A percentile compares a stretch with the other conserved stretches of the same genome.
These are phyloP conservation scores for Ascochyta fabae DNA, from an alignment of 2,329 filamentous ascomycete genomes.

Conservation along the genomic window DNA sequence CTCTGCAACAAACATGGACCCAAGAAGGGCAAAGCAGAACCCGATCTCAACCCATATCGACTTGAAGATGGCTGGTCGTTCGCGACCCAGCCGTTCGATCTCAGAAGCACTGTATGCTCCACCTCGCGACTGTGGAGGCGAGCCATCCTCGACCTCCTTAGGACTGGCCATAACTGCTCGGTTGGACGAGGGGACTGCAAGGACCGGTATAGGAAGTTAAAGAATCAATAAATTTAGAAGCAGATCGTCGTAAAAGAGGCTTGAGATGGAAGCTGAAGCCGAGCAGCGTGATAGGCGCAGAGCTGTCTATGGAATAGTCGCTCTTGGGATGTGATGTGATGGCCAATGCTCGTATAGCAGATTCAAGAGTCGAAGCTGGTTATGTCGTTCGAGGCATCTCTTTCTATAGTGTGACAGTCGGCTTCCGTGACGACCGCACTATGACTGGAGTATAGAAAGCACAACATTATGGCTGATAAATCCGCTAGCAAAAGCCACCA, in stretches of 20 bases:
- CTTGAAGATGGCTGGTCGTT: slow-evolving; percentile 64
- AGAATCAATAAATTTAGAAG: background rate
- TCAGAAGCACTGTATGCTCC: slow-evolving; percentile 36
- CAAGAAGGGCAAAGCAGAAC: slow-evolving; percentile 68
- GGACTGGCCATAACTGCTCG: slow-evolving; percentile 1
- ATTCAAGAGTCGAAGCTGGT: background rate
- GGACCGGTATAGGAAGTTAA: background rate
- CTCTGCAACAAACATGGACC: slow-evolving; percentile 71
- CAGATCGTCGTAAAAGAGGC: background rate
- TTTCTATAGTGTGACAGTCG: slow-evolving; percentile 21
- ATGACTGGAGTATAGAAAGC: slow-evolving; percentile 4
- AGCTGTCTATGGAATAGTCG: slow-evolving; percentile 1
- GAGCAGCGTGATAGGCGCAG: background rate
- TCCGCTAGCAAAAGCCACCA: slow-evolving; percentile 5
- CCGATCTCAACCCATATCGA: slow-evolving; percentile 63
- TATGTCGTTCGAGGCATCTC: background rate
- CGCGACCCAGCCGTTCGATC: slow-evolving; percentile 67
- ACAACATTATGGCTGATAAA: slow-evolving; percentile 32
- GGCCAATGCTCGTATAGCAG: background rate
- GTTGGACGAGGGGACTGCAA: background rate
- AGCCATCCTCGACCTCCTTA: slow-evolving; percentile 24
- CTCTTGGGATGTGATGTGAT: background rate
- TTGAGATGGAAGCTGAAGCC: background rate
- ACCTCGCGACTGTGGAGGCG: slow-evolving; percentile 8
- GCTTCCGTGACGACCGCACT: slow-evolving; percentile 22